Base-by-base conservation (phyloP, 2,329 filamentous ascomycete species). In the Neopestalotiopsis sp. region DNA sequence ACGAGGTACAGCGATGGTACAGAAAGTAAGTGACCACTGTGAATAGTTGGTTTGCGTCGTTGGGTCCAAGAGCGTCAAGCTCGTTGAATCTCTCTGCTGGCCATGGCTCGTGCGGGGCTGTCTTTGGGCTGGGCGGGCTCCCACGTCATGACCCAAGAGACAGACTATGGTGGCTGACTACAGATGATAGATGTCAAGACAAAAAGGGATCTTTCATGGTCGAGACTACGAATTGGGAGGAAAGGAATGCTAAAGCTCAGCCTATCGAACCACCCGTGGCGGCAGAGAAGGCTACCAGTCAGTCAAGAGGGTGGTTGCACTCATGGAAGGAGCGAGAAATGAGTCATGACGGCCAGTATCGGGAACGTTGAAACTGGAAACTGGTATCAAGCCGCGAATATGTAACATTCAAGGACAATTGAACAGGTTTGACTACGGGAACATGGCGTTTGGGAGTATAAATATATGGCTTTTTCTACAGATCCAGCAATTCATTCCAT, bases 171-270 rank as follows among this genome's bases (percentile, higher is more conserved):
- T 49, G 32, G 40, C 42, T 65, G 40, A 58, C 49, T 4, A 32
- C 13, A 28, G 9, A 17, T 1, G 10, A 7, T 76, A 91, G 89
- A 73, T 91, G 89, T 77, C 81, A 82, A 69, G 88, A 90, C 77
- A 84, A 80, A 73, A 86, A 87, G 14, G 87, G 86, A 4, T 80
- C 69, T 7, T 91, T 91, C 73, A 85, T 82, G 76, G 86, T 90
- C 58, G 89, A 91, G 80, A 91, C 89, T 30, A 91, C 89, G 13
- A 83, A 84, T 58, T 91, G 89, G 89, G 89, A 91, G 79, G 83
- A 78, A 69, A 76, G 75, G 69, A 72, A 72, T 69, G 34, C 49
- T 56, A 68, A 63, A 62, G 64, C 67, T 34, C 13, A 24, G 40
- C 3, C 28, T 32, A n/a, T 28, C 17, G 17, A 28, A 9, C 1